Percentiles rank a stretch among this genome's conserved stretches.
Conservation (phyloP, 257 asterid genomes). For the Solanum chiquidenum region DNA sequence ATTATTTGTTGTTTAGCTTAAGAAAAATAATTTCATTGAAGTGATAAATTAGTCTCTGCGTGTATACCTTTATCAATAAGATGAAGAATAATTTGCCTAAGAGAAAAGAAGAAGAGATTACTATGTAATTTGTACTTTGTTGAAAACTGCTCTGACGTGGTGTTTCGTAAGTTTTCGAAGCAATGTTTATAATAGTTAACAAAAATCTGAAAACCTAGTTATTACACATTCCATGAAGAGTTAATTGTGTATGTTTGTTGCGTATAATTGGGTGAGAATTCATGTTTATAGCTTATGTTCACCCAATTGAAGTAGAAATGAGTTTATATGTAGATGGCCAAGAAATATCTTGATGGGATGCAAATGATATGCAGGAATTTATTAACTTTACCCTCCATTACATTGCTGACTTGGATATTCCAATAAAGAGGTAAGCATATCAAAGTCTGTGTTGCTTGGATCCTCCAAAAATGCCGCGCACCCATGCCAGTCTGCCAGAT, state of each 20-base stretch:
- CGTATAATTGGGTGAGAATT: neutral
- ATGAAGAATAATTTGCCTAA: neutral
- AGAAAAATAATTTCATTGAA: neutral
- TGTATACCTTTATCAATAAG: neutral
- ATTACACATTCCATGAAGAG: neutral
- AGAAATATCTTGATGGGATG: neutral
- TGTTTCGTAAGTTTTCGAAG: neutral
- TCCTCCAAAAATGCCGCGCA: neutral
- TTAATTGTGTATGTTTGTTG: neutral
- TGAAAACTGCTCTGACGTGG: neutral
- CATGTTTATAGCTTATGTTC: neutral
- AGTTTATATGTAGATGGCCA: neutral
- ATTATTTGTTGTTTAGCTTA: neutral
- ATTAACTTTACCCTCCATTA: conserved; percentile 88
- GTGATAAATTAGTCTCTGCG: neutral
- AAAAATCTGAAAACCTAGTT: neutral
- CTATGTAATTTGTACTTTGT: neutral
- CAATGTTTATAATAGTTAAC: neutral
- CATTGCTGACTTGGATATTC: conserved; percentile 95
- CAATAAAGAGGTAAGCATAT: conserved; percentile 72
- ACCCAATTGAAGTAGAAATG: neutral
- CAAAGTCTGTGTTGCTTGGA: neutral
- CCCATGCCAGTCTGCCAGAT: neutral
- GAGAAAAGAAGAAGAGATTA: neutral
- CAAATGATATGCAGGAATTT: conserved; percentile 60